These are phyloP conservation scores for Colletotrichum neosansevieriae DNA, from an alignment of 2,329 filamentous ascomycete species.

Conservation along the genomic window DNA sequence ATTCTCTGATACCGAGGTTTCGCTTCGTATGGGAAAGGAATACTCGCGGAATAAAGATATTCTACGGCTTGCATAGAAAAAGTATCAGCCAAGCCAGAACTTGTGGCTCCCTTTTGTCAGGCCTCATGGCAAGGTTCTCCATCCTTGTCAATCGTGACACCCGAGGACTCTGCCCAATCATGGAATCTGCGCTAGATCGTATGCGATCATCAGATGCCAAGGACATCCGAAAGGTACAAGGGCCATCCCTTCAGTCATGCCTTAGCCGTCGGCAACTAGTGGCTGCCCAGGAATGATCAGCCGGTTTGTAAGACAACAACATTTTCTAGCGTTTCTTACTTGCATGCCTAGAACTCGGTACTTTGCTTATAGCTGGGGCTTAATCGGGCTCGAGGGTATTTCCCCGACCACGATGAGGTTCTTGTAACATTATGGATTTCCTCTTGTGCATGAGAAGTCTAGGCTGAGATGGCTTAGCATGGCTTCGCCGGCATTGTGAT, in stretches of 20 bases:
- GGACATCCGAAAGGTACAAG: conserved; percentile 1
- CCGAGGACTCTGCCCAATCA: conserved; percentile 14
- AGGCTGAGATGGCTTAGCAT: conserved; percentile 20
- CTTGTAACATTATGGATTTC: background rate
- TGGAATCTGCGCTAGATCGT: background rate
- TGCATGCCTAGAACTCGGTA: conserved; percentile 6
- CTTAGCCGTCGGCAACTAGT: conserved; percentile 19
- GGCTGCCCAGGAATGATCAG: background rate
- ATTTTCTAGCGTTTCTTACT: conserved; percentile 23
- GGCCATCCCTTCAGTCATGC: background rate
- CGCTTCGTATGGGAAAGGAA: conserved; percentile 10
- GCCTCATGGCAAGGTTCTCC: conserved; percentile 18
- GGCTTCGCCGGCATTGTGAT: conserved; percentile 9
- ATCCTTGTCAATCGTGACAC: conserved; percentile 17
- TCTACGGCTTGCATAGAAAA: background rate
- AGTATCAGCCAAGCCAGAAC: conserved; percentile 16
- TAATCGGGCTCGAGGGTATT: background rate
- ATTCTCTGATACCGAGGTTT: conserved; percentile 11
- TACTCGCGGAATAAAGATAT: background rate
- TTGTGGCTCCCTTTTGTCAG: conserved; percentile 8
- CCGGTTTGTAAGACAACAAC: conserved; percentile 16
- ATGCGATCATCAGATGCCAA: conserved; percentile 23
- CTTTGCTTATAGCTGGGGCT: conserved; percentile 4
- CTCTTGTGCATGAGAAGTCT: background rate
- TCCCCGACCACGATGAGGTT: background rate